Base-by-base conservation (phyloP, 2,329 filamentous ascomycete species). In the Colletotrichum destructivum region DNA sequence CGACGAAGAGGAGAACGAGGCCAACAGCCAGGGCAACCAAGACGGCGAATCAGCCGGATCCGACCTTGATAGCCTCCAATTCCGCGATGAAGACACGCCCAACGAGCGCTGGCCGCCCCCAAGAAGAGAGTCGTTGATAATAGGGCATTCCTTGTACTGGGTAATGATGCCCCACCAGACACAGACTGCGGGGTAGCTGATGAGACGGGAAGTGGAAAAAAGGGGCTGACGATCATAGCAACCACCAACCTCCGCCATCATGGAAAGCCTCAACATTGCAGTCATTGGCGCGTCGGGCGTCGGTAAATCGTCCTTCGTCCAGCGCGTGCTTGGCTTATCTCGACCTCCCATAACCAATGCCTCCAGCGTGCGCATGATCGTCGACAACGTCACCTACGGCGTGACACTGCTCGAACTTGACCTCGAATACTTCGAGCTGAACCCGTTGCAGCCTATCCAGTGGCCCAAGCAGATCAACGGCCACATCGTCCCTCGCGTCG, bases 391-490 rank as follows among this genome's bases (percentile, higher is more conserved):
- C 59, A 84, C 85, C 49, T 88, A 90, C 76, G 83, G 85, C 62
- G 88, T 92, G 67, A 90, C 87, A 52, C 81, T 93, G 42, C 86
- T 92, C 76, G 91, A 93, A 82, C 84, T 93, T 76, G 89, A 92
- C 76, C 85, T 91, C 73, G 89, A 91, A 76, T 88, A 87, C 74
- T 91, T 92, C 77, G 89, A 92, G 77, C 83, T 92, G 73, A 85
- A 87, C 74, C 86, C 88, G 31, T 82, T 84, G 66, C 86, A 88
- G 72, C 87, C 88, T 66, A 89, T 92, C 72, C 87, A 89, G 79
- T 92, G 90, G 90, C 90, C 90, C 15, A 90, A 89, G 76, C 89
- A 91, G 77, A 88, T 91, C 75, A 88, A 92, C 78, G 93, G 94
- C 71, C 87, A 91, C 74, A 89, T 91, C 73, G 87, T 94, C 71